Percentiles rank a stretch among this genome's conserved stretches.
Conservation (phyloP, 805 yeast species). For the Limtongia smithiae region DNA sequence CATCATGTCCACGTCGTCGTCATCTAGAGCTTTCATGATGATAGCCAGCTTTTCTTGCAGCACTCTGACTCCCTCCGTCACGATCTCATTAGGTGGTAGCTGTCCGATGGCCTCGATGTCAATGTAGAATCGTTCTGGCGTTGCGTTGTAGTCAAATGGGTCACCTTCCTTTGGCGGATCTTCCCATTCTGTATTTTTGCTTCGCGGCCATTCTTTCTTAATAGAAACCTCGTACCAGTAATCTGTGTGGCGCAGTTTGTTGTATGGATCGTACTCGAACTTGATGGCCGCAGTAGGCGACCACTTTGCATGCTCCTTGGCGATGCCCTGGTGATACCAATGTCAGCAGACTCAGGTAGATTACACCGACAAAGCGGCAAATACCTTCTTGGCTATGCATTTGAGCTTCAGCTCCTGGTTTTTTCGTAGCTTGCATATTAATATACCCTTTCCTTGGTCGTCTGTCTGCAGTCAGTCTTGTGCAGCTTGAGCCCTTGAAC, state of each 20-base stretch:
- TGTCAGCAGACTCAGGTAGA: too few relatives aligned
- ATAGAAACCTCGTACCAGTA: slow-evolving; percentile 93
- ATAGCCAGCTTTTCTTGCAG: slow-evolving; percentile 88
- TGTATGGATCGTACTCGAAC: slow-evolving; percentile 99
- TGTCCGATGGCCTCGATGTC: slow-evolving; percentile 92
- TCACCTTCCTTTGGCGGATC: slow-evolving; percentile 61
- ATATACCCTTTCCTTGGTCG: slow-evolving; percentile 73
- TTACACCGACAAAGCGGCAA: too few relatives aligned
- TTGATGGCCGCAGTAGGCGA: slow-evolving; percentile 94
- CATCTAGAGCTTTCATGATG: slow-evolving; percentile 61
- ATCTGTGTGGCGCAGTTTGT: slow-evolving; percentile 91
- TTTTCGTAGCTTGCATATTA: slow-evolving; percentile 84
- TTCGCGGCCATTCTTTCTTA: slow-evolving; percentile 88
- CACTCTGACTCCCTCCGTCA: slow-evolving; percentile 76
- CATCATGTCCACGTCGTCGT: slow-evolving; percentile 27
- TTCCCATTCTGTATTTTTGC: slow-evolving; percentile 89
- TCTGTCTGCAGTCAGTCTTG: slow-evolving; percentile 43
- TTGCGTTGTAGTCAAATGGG: slow-evolving; percentile 76
- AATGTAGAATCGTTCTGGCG: slow-evolving; percentile 75
- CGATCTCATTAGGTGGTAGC: slow-evolving; percentile 84
- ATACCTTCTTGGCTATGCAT: slow-evolving; percentile 97
- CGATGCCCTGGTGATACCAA: slow-evolving; percentile 24
- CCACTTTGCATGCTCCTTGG: slow-evolving; percentile 93
- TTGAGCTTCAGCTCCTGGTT: slow-evolving; percentile 85
- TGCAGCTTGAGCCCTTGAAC: background rate